A percentile compares a stretch with the other conserved stretches of the same genome.
Evolutionary conservation across 2,329 filamentous ascomycete species (phyloP).

Genomic region (Aspergillus felis): DNA sequence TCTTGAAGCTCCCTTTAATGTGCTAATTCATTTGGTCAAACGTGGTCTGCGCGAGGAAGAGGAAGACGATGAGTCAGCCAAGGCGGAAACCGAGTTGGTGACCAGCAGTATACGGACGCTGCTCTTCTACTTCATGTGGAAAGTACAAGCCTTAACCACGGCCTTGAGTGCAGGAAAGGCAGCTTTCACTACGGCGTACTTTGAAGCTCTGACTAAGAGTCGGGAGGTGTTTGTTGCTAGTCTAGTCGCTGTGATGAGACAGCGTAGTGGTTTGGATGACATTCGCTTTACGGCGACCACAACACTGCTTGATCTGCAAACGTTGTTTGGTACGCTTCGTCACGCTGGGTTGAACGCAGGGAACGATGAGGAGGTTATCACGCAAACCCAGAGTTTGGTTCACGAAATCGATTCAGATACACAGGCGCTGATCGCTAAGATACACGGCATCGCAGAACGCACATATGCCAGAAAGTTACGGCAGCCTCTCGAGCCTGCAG

Average conservation of each 20-base stretch:
- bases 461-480: slow-evolving; percentile 66
- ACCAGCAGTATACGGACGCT: slow-evolving; percentile 70
- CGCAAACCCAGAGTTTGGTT: slow-evolving; percentile 60
- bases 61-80: slow-evolving; percentile 66
- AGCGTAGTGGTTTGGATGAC: slow-evolving; percentile 62
- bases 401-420: slow-evolving; percentile 64
- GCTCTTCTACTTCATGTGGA: slow-evolving; percentile 96
- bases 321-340: slow-evolving; percentile 71
- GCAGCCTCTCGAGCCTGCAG: slow-evolving; percentile 44
- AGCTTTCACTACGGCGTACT: slow-evolving; percentile 59
- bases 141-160: slow-evolving; percentile 59
- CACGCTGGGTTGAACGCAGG: slow-evolving; percentile 41
- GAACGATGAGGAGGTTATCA: slow-evolving; percentile 44
- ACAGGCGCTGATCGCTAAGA: slow-evolving; percentile 64
- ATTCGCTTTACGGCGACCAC: slow-evolving; percentile 72
- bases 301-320: slow-evolving; percentile 75
- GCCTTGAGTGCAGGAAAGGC: slow-evolving; percentile 53
- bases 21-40: slow-evolving; percentile 67
- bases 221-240: slow-evolving; percentile 50
- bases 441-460: slow-evolving; percentile 74
- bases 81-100: slow-evolving; percentile 74
- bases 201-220: slow-evolving; percentile 63
- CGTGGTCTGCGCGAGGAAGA: slow-evolving; percentile 65
- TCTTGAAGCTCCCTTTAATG: slow-evolving; percentile 52
- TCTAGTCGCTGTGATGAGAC: slow-evolving; percentile 48